Evolutionary conservation across 768 basidiomycete genomes (phyloP), one percentile per base, ranked within the genome.

Genomic region (Mrakia gelida): DNA sequence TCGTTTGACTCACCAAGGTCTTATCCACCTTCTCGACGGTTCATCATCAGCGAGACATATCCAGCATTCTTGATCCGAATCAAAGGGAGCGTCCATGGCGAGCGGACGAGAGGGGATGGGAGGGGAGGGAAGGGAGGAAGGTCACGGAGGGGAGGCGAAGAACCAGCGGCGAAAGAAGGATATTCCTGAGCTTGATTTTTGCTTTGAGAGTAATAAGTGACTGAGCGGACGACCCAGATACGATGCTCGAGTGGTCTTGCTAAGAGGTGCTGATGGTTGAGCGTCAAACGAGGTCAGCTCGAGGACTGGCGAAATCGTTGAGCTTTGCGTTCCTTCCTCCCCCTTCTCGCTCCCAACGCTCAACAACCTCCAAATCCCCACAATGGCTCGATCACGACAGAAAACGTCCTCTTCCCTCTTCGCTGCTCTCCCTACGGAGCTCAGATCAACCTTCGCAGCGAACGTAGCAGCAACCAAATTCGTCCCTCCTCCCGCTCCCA

Each of bases 391-490:
- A 18, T n/a, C n/a, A 16, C 45, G 75, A 8, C 59, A 63, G 18
- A 75, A 75, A n/a, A 34, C 41, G 3, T 75, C 75, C 28, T 63
- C 77, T 11, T 82, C 82, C 26, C 75, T 83, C 18, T 82, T 84
- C 71, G 80, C 80, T 8, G 80, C 82, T 21, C 79, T 84, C 2
- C 82, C 83, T 0, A 45, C 56, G 30, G 81, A 83, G 11, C 78
- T 84, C 18, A 78, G 79, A 34, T 71, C 78, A n/a, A 68, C 80
- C 7, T 80, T 83, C 32, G n/a, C 80, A 79, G 16, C 77, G 79
- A 75, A 68, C 75, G 21, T 71, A 41, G n/a, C 70, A 26, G 16
- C 80, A 62, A 38, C 73, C 52, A 38, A 23, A 18, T 16, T 45
- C 68, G 61, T 52, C 43, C 79, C 26, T 38, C 21, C 34, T 34